A percentile compares a stretch with the other conserved stretches of the same genome.
phyloP scores from a whole-genome alignment of 495 filamentous ascomycete species.

The Pyronema domesticum region DNA sequence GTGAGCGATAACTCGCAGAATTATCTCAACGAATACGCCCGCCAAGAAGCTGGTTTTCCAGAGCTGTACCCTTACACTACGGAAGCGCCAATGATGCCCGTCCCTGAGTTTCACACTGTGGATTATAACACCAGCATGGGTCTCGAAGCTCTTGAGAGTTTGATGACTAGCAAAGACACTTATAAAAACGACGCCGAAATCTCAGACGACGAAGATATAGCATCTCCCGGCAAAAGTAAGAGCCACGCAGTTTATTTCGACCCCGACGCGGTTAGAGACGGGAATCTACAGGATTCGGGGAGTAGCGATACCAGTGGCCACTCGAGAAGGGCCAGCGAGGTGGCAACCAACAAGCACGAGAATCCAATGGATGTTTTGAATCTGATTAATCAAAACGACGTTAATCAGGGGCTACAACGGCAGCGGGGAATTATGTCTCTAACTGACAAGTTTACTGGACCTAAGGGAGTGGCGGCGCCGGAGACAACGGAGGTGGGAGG shows the following conservation, averaged over 20 bases:
- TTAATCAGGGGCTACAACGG: not conserved
- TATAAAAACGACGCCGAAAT: constrained; percentile 7
- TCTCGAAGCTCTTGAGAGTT: not conserved
- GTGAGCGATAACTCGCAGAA: constrained; percentile 2
- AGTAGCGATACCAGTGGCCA: constrained; percentile 13
- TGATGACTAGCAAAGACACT: not conserved
- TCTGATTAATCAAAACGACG: constrained; percentile 1
- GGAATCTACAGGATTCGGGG: constrained; percentile 15
- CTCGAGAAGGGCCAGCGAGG: constrained; percentile 15
- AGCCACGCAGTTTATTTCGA: constrained; percentile 18
- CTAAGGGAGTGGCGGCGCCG: not conserved
- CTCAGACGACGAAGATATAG: constrained; percentile 9
- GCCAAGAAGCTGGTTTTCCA: constrained; percentile 18
- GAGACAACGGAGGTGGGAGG: not conserved
- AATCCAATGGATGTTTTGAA: constrained; percentile 23
- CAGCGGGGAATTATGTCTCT: not conserved
- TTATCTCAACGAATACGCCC: constrained; percentile 14
- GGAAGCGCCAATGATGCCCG: not conserved
- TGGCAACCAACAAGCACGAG: constrained; percentile 4
- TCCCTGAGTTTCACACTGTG: not conserved
- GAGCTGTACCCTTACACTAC: constrained; percentile 10
- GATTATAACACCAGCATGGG: not conserved
- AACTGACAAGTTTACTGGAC: constrained; percentile 1
- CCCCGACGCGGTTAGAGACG: constrained; percentile 17
- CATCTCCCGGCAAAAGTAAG: not conserved